Base-by-base conservation (phyloP, 805 yeast genomes). In the Ogataea henricii region DNA sequence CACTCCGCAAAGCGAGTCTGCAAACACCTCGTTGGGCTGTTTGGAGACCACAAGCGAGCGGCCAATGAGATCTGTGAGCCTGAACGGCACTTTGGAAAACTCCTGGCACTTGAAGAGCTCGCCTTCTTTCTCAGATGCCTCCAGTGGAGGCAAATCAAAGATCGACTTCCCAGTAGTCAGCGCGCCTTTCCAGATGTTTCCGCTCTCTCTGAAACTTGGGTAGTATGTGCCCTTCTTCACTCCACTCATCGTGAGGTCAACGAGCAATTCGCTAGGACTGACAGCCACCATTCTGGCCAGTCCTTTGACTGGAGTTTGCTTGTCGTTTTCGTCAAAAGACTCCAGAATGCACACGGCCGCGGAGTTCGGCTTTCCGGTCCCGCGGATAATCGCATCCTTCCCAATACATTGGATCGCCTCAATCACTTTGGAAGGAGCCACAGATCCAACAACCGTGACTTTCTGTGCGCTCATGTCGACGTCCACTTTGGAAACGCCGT, bases 321-420 rank as follows among this genome's bases (percentile, higher is more conserved):
- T 49, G 53, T 77, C 79, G 22, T 67, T 68, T 2, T 70, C 68
- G 42, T 73, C 79, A 57, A 85, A 86, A 16, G 86, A 77, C 63
- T 92, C 98, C 47, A 91, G 68, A 40, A 91, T 91, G 55, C 94
- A 82, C 26, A 91, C 98, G 0, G 96, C 97, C 0, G 97, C 96
- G 16, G 87, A 78, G 64, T 91, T 85, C 14, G 95, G 85, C 48
- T 73, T 76, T 3, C 97, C 97, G 0, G 96, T 82, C 6, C 98
- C 98, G 50, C 98, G 75, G 20, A 92, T 85, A 54, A 92, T 88
- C 3, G 96, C 96, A 61, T 92, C 97, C 54, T 82, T 79, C 1
- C 97, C 97, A 2, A 84, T 82, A 1, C 61, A 61, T 64, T 86
- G 91, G 47, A 92, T 79, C 0, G 87, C 79, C 43, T 70, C 69